Evolutionary conservation across 495 filamentous ascomycete genomes (phyloP), one percentile per base, ranked within the genome.

Genomic region (Lasiosphaeris hirsuta): DNA sequence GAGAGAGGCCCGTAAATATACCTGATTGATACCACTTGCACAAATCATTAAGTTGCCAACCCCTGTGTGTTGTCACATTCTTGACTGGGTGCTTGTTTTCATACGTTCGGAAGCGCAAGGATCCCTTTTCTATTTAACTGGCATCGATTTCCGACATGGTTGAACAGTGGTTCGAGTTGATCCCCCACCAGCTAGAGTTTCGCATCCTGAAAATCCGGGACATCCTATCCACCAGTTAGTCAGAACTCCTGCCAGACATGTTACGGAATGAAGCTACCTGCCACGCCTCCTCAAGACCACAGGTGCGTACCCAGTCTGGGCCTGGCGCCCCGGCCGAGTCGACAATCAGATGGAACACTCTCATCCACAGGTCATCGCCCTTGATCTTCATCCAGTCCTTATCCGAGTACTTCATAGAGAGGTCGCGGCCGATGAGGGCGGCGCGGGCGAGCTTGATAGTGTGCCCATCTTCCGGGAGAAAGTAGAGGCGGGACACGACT

Each of bases 391-490:
- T 72, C 60, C 75, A 76, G 18, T 69, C 72, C 49, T 68, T 78
- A 38, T 76, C 66, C 4, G 66, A 72, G 46, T 69, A 73, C 57
- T 59, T 58, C 38, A 55, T 46, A 45, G 65, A 65, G 7, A 66
- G 37, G 8, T 69, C 56, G 45, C 67, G 60, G 55, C 70, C 73
- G 35, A 75, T 41, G 46, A 83, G 75, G 10, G 91, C 62, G 3
- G 90, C 88, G 33, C 92, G 73, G 15, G 84, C 75, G 5, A 94
- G 67, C 70, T 97, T 96, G 48, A 82, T 71, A 19, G 82, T 69
- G 69, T 97, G 92, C 0, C 92, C 90, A 69, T 96, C 90, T 61
- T 96, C 92, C 0, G 76, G 63, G 39, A 83, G 75, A 14, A 57
- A 55, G 38, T 76, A 72, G 9, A 86, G 72, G 5, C 84, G 74